Conservation (phyloP, 2,329 filamentous ascomycete genomes). For the Lizonia empirigonia region DNA sequence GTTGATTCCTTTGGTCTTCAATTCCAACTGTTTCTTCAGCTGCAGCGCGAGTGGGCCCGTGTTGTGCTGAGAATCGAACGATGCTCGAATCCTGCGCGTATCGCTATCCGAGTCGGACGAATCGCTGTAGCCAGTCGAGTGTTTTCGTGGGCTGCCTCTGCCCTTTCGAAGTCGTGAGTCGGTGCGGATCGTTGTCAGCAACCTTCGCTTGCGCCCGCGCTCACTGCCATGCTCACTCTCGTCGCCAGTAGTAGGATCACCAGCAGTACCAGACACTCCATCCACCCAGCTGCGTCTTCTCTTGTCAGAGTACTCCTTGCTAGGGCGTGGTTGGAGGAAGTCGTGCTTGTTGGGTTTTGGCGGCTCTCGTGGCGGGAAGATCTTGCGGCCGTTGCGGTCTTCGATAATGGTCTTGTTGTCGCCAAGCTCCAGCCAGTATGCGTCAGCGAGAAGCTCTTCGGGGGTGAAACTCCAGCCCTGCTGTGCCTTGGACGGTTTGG, state of each 20-base stretch:
- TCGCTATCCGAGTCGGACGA: conserved; percentile 53
- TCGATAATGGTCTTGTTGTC: conserved; percentile 82
- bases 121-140: conserved; percentile 37
- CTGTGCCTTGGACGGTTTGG: conserved; percentile 72
- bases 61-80: conserved; percentile 51
- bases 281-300: conserved; percentile 43
- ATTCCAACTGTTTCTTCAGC: conserved; percentile 52
- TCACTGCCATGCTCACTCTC: conserved; percentile 47
- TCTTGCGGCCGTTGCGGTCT: conserved; percentile 74
- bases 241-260: conserved; percentile 40
- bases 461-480: conserved; percentile 86
- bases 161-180: conserved; percentile 36
- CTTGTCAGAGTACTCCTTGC: conserved; percentile 44
- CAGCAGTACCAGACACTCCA: conserved; percentile 26
- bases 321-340: conserved; percentile 37
- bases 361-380: conserved; percentile 59
- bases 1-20: conserved; percentile 48
- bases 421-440: conserved; percentile 85
- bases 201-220: conserved; percentile 45
- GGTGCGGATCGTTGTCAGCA: conserved; percentile 40
- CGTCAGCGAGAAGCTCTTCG: conserved; percentile 85
- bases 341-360: conserved; percentile 31
- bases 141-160: conserved; percentile 10
- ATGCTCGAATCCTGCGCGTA: conserved; percentile 58
- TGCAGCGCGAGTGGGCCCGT: conserved; percentile 55